A percentile compares a stretch with the other conserved stretches of the same genome.
phyloP scores from a whole-genome alignment of 2,329 filamentous ascomycete species.

The Alternaria postmessia region DNA sequence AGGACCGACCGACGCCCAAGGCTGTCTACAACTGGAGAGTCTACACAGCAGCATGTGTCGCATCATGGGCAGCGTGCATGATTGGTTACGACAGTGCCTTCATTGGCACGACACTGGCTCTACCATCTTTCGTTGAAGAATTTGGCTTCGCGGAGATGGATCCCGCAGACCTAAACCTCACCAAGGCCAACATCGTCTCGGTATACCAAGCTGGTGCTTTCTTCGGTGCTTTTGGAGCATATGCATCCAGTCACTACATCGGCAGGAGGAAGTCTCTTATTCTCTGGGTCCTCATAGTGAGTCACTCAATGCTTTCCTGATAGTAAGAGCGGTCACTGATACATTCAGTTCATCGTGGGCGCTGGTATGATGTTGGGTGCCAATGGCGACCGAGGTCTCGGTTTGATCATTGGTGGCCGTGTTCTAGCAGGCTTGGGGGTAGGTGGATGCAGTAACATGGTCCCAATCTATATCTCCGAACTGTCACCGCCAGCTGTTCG shows the following conservation, averaged over 20 bases:
- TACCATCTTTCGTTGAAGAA: constrained; percentile 73
- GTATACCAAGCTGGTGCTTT: constrained; percentile 85
- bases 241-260: constrained; percentile 70
- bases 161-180: constrained; percentile 60
- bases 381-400: constrained; percentile 57
- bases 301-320: background rate
- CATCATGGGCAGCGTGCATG: constrained; percentile 66
- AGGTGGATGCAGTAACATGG: constrained; percentile 64
- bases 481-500: constrained; percentile 66
- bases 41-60: constrained; percentile 63
- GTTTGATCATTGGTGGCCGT: constrained; percentile 65
- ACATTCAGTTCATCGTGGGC: constrained; percentile 67
- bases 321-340: background rate
- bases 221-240: constrained; percentile 70
- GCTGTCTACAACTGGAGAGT: constrained; percentile 68
- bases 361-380: constrained; percentile 73
- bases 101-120: constrained; percentile 75
- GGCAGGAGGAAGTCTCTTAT: constrained; percentile 72
- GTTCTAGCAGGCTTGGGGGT: constrained; percentile 66
- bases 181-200: constrained; percentile 79
- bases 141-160: constrained; percentile 68
- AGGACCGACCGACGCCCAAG: constrained; percentile 62
- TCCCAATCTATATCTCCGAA: constrained; percentile 68
- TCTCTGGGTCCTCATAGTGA: constrained; percentile 62
- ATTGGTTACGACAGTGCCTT: constrained; percentile 76